A percentile compares a stretch with the other conserved stretches of the same genome.
phyloP scores from a whole-genome alignment of 164 flowering plant genomes.

The Macadamia tetraphylla region DNA sequence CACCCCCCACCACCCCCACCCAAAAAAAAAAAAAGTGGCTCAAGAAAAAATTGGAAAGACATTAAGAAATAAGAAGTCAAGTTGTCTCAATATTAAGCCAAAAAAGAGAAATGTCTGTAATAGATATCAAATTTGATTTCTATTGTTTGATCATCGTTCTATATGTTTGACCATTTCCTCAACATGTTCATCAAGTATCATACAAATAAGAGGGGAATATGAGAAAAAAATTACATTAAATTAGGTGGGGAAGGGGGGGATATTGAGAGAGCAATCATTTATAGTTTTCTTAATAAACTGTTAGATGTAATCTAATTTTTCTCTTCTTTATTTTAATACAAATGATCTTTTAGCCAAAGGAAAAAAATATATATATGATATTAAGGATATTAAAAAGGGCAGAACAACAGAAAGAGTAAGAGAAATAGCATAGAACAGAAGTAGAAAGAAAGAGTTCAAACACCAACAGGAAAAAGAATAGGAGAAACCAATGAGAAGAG shows the following conservation, averaged over 20 bases:
- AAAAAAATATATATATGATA: too few relatives aligned
- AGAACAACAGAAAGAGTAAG: not conserved
- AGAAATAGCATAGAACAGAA: not conserved
- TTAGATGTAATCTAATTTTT: too few relatives aligned
- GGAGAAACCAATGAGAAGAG: not conserved
- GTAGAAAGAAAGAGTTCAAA: not conserved
- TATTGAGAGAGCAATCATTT: not conserved
- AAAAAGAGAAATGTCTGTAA: not conserved
- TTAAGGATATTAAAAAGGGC: not conserved
- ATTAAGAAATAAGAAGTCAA: not conserved
- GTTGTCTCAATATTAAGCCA: not conserved
- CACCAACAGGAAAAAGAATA: not conserved
- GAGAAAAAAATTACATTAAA: not conserved
- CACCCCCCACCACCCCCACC: too few relatives aligned
- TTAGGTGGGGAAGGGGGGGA: not conserved
- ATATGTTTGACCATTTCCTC: not conserved
- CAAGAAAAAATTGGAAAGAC: not conserved
- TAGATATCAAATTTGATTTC: too few relatives aligned
- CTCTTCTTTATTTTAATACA: too few relatives aligned
- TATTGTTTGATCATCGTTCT: too few relatives aligned
- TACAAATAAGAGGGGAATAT: not conserved
- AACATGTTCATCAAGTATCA: too few relatives aligned
- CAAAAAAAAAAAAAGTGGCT: not conserved
- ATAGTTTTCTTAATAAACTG: not conserved
- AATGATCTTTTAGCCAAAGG: too few relatives aligned